Conservation (phyloP, 169 alveolate genomes). For the Eimeria acervulina region DNA sequence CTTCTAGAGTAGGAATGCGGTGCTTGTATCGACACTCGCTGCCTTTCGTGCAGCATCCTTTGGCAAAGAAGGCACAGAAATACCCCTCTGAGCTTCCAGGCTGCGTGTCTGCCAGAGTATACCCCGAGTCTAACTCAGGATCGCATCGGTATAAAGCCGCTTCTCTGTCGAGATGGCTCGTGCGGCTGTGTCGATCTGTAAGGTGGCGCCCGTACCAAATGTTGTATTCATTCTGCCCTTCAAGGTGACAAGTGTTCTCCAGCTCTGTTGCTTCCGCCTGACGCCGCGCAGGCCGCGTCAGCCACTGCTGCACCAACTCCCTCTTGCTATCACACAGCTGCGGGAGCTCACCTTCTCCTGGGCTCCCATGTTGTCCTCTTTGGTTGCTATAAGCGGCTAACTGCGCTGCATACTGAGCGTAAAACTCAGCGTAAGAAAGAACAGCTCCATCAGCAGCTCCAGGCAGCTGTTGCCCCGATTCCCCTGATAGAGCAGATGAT, state of each 20-base stretch:
- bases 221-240: constrained; percentile 98
- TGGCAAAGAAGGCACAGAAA: constrained; percentile 97
- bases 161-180: constrained; percentile 90
- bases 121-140: constrained; percentile 98
- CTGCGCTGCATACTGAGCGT: constrained; percentile 17
- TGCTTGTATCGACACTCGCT: constrained; percentile 97
- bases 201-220: constrained; percentile 99
- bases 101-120: constrained; percentile 97
- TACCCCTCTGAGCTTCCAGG: constrained; percentile 90
- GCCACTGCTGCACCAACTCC: constrained; percentile 61
- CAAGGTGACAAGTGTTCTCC: constrained; percentile 81
- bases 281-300: constrained; percentile 80
- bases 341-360: not conserved
- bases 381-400: constrained; percentile 1
- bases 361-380: not conserved
- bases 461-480: not conserved
- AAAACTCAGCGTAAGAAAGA: not conserved
- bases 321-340: constrained; percentile 48
- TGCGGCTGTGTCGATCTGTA: constrained; percentile 93
- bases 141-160: constrained; percentile 96
- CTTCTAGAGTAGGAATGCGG: constrained; percentile 97
- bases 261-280: constrained; percentile 34
- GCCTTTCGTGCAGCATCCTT: constrained; percentile 99
- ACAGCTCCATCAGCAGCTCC: not conserved
- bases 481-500: not conserved